Conservation (phyloP, 2,329 filamentous ascomycete species). For the Epichloe scottii region DNA sequence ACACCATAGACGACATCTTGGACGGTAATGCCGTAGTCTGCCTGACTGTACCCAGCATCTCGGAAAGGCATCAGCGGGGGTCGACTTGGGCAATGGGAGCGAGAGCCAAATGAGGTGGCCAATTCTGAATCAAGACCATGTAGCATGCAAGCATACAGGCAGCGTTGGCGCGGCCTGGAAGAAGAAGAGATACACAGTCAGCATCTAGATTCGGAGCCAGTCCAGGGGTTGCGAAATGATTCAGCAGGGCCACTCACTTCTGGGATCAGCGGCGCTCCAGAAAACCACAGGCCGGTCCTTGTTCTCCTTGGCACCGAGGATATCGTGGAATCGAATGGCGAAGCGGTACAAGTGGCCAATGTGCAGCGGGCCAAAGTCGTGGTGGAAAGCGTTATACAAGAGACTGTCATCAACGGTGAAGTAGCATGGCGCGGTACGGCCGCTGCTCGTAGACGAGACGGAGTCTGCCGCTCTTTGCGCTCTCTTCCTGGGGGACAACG, state of each 20-base stretch:
- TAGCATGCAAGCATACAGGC: slow-evolving; percentile 93
- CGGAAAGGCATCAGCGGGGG: slow-evolving; percentile 98
- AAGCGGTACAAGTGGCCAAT: slow-evolving; percentile 96
- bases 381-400: slow-evolving; percentile 96
- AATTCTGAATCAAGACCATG: slow-evolving; percentile 96
- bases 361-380: slow-evolving; percentile 94
- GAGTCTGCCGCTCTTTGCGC: slow-evolving; percentile 48
- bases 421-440: slow-evolving; percentile 59
- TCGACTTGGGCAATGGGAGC: slow-evolving; percentile 95
- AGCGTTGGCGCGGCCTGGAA: slow-evolving; percentile 72
- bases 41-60: slow-evolving; percentile 95
- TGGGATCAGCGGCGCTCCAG: slow-evolving; percentile 84
- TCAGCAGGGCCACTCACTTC: slow-evolving; percentile 49
- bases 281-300: slow-evolving; percentile 86
- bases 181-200: not conserved
- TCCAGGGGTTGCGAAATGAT: too few species aligned
- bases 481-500: slow-evolving; percentile 28
- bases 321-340: slow-evolving; percentile 89
- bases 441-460: slow-evolving; percentile 26
- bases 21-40: slow-evolving; percentile 88
- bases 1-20: slow-evolving; percentile 98
- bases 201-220: not conserved
- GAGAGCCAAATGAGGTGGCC: slow-evolving; percentile 90
- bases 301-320: slow-evolving; percentile 82
- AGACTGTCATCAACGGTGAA: slow-evolving; percentile 90